Percentiles rank a stretch among this genome's conserved stretches.
phyloP scores from a whole-genome alignment of 306 rosid species.

The Purshia tridentata region DNA sequence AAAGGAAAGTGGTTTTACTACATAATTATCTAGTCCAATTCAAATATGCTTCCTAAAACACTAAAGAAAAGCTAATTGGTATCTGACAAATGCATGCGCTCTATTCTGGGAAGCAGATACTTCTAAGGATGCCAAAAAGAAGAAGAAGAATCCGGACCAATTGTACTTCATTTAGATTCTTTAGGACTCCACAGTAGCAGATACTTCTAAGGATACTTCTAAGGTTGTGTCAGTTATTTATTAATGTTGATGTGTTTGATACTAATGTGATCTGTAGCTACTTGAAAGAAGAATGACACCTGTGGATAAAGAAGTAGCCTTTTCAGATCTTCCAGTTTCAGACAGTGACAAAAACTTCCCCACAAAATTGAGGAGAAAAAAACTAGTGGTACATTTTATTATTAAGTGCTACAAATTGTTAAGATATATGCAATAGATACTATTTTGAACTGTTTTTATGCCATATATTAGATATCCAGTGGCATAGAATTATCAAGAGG shows the following conservation, averaged over 20 bases:
- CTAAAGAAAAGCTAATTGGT: not conserved
- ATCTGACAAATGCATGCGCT: not conserved
- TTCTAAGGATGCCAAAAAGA: conserved; percentile 4
- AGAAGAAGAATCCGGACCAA: conserved; percentile 83
- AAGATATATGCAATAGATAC: not conserved
- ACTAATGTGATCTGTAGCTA: conserved; percentile 52
- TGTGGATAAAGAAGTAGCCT: conserved; percentile 36
- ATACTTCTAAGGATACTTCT: too few relatives aligned
- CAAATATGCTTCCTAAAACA: not conserved
- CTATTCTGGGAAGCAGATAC: not conserved
- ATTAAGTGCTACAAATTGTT: conserved; percentile 10
- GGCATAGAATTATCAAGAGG: not conserved
- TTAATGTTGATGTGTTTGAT: not conserved
- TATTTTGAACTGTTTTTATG: not conserved
- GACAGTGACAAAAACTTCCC: conserved; percentile 64
- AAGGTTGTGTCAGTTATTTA: not conserved
- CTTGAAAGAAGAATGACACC: conserved; percentile 71
- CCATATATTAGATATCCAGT: not conserved
- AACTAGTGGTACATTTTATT: conserved; percentile 42
- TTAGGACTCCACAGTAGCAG: conserved; percentile 87
- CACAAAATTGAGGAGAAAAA: conserved; percentile 57
- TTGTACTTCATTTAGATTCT: conserved; percentile 91
- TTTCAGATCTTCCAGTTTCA: conserved; percentile 62
- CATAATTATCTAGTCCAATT: conserved; percentile 4
- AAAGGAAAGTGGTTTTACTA: not conserved